phyloP scores from a whole-genome alignment of 352 stramenopile genomes.

The Pythium volutum region DNA sequence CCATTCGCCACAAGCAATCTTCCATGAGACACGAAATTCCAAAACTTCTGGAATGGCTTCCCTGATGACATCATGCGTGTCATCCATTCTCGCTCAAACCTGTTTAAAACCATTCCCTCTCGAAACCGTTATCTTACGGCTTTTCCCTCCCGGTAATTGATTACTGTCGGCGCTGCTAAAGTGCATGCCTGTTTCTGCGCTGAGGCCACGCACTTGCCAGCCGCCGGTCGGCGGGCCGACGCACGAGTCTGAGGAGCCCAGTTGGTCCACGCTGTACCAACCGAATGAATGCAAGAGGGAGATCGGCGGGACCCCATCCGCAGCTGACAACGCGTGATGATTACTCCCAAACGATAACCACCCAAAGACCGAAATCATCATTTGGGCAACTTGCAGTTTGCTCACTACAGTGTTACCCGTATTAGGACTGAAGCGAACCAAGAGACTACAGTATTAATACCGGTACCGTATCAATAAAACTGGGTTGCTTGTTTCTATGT shows the following conservation, averaged over 20 bases:
- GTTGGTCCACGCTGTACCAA: too few species aligned
- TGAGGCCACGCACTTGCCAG: too few species aligned
- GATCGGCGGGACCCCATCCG: background rate
- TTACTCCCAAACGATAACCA: background rate
- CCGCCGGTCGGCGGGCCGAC: too few species aligned
- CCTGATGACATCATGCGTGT: conserved; percentile 27
- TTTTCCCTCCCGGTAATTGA: too few species aligned
- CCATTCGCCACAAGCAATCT: conserved; percentile 4
- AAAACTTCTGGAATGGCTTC: conserved; percentile 22
- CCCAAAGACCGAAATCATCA: background rate
- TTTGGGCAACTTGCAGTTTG: background rate
- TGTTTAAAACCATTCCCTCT: conserved; percentile 5
- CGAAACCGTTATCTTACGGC: background rate
- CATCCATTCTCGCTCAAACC: conserved; percentile 15
- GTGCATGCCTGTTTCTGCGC: too few species aligned
- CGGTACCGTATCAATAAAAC: too few species aligned
- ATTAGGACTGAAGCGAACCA: too few species aligned
- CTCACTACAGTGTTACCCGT: background rate
- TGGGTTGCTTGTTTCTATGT: too few species aligned
- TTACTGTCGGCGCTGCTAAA: too few species aligned
- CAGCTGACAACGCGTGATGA: conserved; percentile 12
- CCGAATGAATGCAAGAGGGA: background rate
- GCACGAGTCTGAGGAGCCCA: too few species aligned
- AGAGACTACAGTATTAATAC: too few species aligned
- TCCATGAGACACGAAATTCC: background rate